Evolutionary conservation across 2,329 filamentous ascomycete species (phyloP).

Genomic region (Juglanconis sp.): DNA sequence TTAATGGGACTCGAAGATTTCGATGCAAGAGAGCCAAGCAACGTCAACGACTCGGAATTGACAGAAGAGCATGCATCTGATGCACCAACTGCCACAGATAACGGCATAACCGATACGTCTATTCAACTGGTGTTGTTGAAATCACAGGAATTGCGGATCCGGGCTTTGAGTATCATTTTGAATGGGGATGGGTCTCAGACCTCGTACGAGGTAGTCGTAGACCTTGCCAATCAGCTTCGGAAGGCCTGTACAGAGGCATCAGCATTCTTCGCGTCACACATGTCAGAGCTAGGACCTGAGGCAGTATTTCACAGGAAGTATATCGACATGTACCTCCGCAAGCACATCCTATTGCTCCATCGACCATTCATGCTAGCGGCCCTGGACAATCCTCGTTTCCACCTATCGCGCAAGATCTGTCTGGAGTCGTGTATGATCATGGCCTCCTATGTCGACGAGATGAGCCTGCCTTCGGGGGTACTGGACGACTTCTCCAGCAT

Average conservation of each 20-base stretch:
- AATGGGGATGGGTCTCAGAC: conserved; percentile 17
- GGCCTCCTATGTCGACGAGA: conserved; percentile 20
- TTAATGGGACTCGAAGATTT: conserved; percentile 20
- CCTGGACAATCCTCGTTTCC: conserved; percentile 21
- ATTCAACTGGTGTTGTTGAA: conserved; percentile 22
- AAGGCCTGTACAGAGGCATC: conserved; percentile 23
- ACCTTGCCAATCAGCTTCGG: conserved; percentile 18
- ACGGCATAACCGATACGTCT: conserved; percentile 21
- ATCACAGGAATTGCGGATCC: conserved; percentile 22
- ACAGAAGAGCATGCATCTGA: conserved; percentile 7
- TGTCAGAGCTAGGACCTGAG: neutral
- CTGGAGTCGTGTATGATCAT: conserved; percentile 25
- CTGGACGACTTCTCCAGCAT: neutral
- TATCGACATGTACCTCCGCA: conserved; percentile 25
- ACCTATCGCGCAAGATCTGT: conserved; percentile 24
- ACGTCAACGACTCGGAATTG: conserved; percentile 20
- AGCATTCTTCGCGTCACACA: conserved; percentile 17
- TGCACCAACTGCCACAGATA: neutral
- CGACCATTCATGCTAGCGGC: conserved; percentile 23
- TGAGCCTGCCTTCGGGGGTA: conserved; percentile 1
- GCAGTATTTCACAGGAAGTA: conserved; percentile 24
- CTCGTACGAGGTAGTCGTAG: conserved; percentile 18
- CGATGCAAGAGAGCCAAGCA: conserved; percentile 19
- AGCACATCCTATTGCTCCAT: conserved; percentile 24
- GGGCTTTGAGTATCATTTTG: conserved; percentile 19